Conservation (phyloP, 345 rosid species). For the Salix suchowensis region DNA sequence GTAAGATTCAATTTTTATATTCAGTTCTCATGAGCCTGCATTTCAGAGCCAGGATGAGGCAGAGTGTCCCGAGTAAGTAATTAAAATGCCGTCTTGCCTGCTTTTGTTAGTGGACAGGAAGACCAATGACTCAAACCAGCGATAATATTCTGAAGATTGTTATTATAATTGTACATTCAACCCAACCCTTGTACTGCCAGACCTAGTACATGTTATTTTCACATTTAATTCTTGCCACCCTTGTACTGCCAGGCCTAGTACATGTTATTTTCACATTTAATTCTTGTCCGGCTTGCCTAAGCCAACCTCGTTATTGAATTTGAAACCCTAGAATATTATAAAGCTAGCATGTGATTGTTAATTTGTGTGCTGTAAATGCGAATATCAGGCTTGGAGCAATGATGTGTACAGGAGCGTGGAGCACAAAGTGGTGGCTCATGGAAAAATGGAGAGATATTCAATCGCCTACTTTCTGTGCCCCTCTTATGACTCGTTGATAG, state of each 20-base stretch:
- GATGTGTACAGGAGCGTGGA: slow-evolving; percentile 59
- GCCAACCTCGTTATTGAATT: not conserved
- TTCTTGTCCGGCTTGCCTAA: not conserved
- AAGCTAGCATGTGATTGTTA: not conserved
- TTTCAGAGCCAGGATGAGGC: not conserved
- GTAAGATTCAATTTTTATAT: slow-evolving; percentile 14
- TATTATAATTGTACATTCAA: not conserved
- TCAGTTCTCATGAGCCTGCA: not conserved
- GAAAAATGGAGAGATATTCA: slow-evolving; percentile 46
- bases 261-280: not conserved
- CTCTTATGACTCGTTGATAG: slow-evolving; percentile 45
- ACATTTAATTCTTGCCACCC: not conserved
- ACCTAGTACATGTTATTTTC: not conserved
- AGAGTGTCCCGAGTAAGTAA: not conserved
- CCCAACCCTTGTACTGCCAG: not conserved
- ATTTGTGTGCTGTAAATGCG: not conserved
- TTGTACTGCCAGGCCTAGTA: not conserved
- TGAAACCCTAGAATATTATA: not conserved
- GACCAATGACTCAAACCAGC: not conserved
- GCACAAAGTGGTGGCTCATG: slow-evolving; percentile 53
- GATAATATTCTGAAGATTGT: not conserved
- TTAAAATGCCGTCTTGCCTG: not conserved
- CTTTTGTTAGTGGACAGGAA: not conserved
- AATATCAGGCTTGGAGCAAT: slow-evolving; percentile 67
- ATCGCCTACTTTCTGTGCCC: slow-evolving; percentile 70